Evolutionary conservation across 108 stramenopile genomes (phyloP).

Genomic region (Stephanodiscus triporus): DNA sequence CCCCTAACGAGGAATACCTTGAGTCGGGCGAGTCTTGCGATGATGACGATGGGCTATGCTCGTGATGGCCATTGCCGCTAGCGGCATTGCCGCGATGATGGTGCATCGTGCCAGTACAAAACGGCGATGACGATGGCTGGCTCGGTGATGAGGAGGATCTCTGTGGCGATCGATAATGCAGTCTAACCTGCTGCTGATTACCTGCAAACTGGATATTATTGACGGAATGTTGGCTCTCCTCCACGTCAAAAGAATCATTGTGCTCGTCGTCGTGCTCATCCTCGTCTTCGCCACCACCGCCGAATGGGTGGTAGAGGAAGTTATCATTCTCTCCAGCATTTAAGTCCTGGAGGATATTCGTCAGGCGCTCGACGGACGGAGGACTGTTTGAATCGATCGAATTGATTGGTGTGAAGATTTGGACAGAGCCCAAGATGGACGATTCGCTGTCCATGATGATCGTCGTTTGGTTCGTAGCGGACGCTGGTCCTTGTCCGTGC

Average conservation of each 20-base stretch:
- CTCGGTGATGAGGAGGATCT: constrained; percentile 4
- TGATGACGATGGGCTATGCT: constrained; percentile 18
- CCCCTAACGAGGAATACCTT: constrained; percentile 9
- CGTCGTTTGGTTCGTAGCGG: background rate
- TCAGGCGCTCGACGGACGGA: constrained; percentile 13
- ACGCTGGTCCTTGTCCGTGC: background rate
- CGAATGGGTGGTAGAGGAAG: constrained; percentile 16
- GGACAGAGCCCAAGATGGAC: constrained; percentile 7
- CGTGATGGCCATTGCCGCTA: background rate
- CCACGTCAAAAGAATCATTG: background rate
- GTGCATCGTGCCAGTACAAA: background rate
- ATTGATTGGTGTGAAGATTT: background rate
- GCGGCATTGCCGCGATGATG: constrained; percentile 1
- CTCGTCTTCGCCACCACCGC: background rate
- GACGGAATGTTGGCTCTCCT: constrained; percentile 1
- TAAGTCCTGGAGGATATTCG: background rate
- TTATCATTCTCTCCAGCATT: constrained; percentile 1
- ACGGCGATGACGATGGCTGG: background rate
- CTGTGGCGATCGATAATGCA: constrained; percentile 15
- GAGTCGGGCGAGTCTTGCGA: constrained; percentile 10
- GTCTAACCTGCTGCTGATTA: background rate
- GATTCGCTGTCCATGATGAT: background rate
- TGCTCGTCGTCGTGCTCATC: background rate
- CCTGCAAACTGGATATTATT: background rate
- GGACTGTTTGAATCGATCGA: constrained; percentile 14